Evolutionary conservation across 495 filamentous ascomycete species (phyloP).

Genomic region (Cercophora samala): DNA sequence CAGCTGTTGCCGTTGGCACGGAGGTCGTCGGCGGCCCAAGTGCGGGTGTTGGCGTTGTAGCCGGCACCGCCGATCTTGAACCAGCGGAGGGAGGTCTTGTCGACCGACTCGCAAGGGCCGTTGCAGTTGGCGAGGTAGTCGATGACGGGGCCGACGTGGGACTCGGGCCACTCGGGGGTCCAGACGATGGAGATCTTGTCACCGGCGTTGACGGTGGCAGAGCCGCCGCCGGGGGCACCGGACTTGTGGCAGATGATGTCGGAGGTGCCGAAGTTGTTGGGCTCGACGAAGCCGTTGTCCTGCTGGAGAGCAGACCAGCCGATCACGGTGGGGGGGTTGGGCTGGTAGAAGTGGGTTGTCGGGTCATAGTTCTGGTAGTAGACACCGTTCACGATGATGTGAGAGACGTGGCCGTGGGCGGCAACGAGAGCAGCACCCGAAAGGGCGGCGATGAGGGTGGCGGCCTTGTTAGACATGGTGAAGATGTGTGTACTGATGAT

Average conservation of each 20-base stretch:
- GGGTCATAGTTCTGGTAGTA: conserved; percentile 48
- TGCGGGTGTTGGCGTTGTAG: conserved; percentile 54
- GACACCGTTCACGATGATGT: conserved; percentile 57
- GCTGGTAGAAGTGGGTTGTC: conserved; percentile 35
- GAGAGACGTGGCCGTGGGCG: conserved; percentile 60
- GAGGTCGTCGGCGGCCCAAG: conserved; percentile 66
- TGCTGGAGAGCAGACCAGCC: conserved; percentile 54
- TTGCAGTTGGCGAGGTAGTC: conserved; percentile 74
- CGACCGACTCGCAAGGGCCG: conserved; percentile 62
- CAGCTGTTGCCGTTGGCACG: conserved; percentile 65
- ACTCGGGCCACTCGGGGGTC: conserved; percentile 44
- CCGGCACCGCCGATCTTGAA: conserved; percentile 73
- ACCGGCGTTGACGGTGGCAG: conserved; percentile 44
- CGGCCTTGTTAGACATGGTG: conserved; percentile 26
- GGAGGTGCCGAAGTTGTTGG: conserved; percentile 37
- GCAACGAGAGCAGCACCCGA: conserved; percentile 52
- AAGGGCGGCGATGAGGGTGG: conserved; percentile 42
- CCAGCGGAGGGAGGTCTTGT: conserved; percentile 63
- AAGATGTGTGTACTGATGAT: conserved; percentile 8
- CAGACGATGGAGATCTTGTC: conserved; percentile 45
- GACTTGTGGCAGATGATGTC: conserved; percentile 54
- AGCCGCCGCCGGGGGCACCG: conserved; percentile 38
- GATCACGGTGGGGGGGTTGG: conserved; percentile 48
- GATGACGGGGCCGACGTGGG: conserved; percentile 62
- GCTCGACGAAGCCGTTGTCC: conserved; percentile 60